A percentile compares a stretch with the other conserved stretches of the same genome.
Conservation (phyloP, 345 rosid genomes). For the Pugionium cornutum region DNA sequence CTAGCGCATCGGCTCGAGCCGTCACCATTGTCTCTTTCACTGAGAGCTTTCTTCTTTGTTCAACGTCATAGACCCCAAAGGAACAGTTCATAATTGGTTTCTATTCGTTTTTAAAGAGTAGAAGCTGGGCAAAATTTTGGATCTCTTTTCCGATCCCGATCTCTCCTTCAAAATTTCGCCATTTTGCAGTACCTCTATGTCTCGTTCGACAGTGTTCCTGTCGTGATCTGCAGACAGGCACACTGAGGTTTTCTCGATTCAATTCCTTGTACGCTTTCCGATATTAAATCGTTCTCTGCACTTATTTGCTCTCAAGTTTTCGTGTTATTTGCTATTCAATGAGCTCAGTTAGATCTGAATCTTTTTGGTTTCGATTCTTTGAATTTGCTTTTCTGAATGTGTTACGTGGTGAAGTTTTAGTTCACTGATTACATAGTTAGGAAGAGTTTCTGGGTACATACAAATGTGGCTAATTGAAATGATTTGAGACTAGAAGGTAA, state of each 20-base stretch:
- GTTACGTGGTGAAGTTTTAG: conserved; percentile 1
- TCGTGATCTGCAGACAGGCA: conserved; percentile 34
- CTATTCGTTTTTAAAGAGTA: conserved; percentile 12
- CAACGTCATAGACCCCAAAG: neutral
- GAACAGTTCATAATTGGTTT: neutral
- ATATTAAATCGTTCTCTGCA: neutral
- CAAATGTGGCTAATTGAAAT: conserved; percentile 8
- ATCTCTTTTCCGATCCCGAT: conserved; percentile 37
- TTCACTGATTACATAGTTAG: neutral
- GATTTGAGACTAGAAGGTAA: conserved; percentile 1
- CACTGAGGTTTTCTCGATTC: conserved; percentile 29
- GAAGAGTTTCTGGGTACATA: neutral
- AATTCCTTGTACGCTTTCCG: neutral
- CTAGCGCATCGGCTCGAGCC: conserved; percentile 22
- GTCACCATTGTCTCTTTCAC: conserved; percentile 29
- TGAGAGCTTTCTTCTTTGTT: conserved; percentile 24
- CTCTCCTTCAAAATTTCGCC: conserved; percentile 23
- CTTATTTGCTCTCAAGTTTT: conserved; percentile 23
- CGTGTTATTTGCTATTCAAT: neutral
- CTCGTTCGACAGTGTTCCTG: neutral
- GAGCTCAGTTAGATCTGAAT: conserved; percentile 33
- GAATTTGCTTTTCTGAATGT: neutral
- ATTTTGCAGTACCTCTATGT: neutral
- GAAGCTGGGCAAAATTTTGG: neutral
- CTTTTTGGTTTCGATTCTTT: neutral